phyloP scores from a whole-genome alignment of 768 basidiomycete genomes.

The Hericium coralloides region DNA sequence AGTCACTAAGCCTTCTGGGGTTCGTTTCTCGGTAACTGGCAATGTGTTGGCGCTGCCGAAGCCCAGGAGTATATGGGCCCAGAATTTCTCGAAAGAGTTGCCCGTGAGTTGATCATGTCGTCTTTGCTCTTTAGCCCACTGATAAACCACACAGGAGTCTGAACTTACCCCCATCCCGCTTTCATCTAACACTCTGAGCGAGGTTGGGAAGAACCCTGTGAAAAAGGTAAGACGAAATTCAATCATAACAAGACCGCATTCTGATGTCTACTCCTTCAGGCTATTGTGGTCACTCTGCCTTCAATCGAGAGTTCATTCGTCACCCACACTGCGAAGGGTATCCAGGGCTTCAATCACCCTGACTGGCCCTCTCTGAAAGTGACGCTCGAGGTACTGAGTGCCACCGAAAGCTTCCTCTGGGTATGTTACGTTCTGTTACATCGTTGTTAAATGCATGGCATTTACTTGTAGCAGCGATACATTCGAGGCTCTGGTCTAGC shows the following conservation, averaged over 20 bases:
- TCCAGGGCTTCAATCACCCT: conserved; percentile 71
- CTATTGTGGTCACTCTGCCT: conserved; percentile 79
- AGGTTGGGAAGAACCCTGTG: conserved; percentile 62
- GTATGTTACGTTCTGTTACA: conserved; percentile 28
- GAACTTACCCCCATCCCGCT: conserved; percentile 59
- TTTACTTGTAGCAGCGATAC: conserved; percentile 44
- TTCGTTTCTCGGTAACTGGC: conserved; percentile 88
- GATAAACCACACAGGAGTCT: conserved; percentile 28
- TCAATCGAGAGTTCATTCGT: conserved; percentile 93
- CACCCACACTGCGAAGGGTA: conserved; percentile 67
- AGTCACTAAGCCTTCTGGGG: conserved; percentile 79
- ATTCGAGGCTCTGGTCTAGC: conserved; percentile 94
- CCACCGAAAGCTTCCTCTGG: conserved; percentile 93
- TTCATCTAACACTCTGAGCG: conserved; percentile 59
- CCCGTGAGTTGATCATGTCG: conserved; percentile 34
- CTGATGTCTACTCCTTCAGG: conserved; percentile 33
- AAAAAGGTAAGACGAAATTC: conserved; percentile 45
- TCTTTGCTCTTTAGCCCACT: neutral
- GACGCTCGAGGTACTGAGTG: conserved; percentile 83
- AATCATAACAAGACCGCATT: neutral
- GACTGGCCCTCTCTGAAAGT: conserved; percentile 82
- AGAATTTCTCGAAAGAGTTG: conserved; percentile 54
- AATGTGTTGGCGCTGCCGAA: conserved; percentile 61
- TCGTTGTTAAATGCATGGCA: neutral
- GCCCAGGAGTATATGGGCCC: conserved; percentile 67